Evolutionary conservation across 129 eudicot genomes (phyloP).

Genomic region (Flaveria sonorensis): DNA sequence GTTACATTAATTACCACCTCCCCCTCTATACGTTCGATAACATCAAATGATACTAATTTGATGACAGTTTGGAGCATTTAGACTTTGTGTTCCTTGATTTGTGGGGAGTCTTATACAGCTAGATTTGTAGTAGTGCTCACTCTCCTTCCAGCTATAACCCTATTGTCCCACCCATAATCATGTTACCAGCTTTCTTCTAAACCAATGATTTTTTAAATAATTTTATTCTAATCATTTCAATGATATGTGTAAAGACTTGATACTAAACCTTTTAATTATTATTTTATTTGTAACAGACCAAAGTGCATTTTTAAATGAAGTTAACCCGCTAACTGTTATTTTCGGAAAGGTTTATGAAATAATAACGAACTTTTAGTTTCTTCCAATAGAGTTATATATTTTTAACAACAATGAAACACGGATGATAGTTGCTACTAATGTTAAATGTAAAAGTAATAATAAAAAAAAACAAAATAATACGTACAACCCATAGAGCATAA

Average conservation of each 20-base stretch:
- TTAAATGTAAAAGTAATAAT: too few species aligned
- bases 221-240: neutral
- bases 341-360: too few species aligned
- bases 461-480: too few species aligned
- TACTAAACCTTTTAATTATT: neutral
- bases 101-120: constrained; percentile 37
- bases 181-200: neutral
- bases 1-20: neutral
- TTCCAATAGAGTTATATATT: too few species aligned
- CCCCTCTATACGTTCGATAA: neutral
- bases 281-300: neutral
- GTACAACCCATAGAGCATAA: too few species aligned
- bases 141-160: constrained; percentile 37
- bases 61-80: neutral
- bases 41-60: neutral
- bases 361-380: too few species aligned
- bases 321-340: neutral
- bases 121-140: constrained; percentile 31
- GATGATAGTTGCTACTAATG: too few species aligned
- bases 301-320: neutral
- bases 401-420: too few species aligned
- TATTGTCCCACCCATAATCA: constrained; percentile 28
- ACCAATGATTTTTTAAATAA: neutral
- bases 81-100: constrained; percentile 40
- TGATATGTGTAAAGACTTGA: neutral